Percentiles rank a stretch among this genome's conserved stretches.
These are phyloP conservation scores for Ceratocystis eucalypticola DNA, from an alignment of 2,329 filamentous ascomycete species.

Conservation along the genomic window DNA sequence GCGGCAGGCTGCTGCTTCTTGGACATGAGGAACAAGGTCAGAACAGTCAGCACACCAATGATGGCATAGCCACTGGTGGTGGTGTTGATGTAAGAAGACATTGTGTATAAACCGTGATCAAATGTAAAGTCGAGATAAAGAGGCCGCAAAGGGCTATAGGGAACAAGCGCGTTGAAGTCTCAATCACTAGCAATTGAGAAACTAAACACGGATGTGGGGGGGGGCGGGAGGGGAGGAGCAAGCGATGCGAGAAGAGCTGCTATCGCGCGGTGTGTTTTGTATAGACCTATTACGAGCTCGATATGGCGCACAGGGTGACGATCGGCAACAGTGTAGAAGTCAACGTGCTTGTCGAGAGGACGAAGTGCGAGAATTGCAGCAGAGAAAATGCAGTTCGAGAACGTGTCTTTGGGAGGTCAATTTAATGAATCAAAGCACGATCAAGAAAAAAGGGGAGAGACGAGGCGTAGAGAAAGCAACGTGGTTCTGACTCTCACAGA, in stretches of 20 bases:
- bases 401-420: conserved; percentile 14
- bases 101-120: conserved; percentile 18
- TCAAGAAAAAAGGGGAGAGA: conserved; percentile 18
- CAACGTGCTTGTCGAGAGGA: conserved; percentile 4
- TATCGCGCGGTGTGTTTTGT: neutral
- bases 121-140: conserved; percentile 6
- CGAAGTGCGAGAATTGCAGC: neutral
- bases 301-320: neutral
- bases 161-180: conserved; percentile 6
- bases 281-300: neutral
- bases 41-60: conserved; percentile 28
- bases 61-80: conserved; percentile 29
- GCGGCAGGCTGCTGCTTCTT: conserved; percentile 24
- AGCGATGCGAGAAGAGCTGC: conserved; percentile 6
- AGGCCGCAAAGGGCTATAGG: conserved; percentile 7
- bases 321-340: neutral
- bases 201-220: neutral
- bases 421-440: conserved; percentile 17
- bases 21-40: conserved; percentile 28
- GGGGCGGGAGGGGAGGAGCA: neutral
- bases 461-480: neutral
- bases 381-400: neutral
- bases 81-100: conserved; percentile 20
- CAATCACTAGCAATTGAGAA: conserved; percentile 4
- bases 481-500: neutral